Evolutionary conservation across 2,329 filamentous ascomycete species (phyloP), one percentile per base, ranked within the genome.

Genomic region (Aspergillus pseudonomiae): DNA sequence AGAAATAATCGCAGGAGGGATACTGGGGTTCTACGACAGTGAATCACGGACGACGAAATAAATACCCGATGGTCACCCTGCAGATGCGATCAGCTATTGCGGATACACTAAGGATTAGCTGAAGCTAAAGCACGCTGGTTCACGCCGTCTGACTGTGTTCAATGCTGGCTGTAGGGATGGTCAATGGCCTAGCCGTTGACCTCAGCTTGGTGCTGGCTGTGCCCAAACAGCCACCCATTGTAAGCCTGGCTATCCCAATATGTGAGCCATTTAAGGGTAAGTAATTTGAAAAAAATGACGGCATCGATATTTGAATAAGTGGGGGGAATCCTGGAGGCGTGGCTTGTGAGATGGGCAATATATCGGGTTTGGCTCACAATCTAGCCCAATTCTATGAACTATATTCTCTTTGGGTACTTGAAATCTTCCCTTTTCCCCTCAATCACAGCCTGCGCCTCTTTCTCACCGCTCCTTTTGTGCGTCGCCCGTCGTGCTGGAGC

Each of bases 121-220:
- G 58, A 59, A 53, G 46, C 24, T 54, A 32, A 41, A 54, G 48
- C 6, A 39, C 28, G 28, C 14, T 34, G 21, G 36, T 34, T 48
- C 36, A 21, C 46, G 48, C 19, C 24, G n/a, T 59, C 57, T 24
- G 52, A 59, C 14, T 26, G 46, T 28, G 45, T 30, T 26, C n/a
- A 32, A 53, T 14, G 21, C 28, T 30, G 32, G n/a, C 36, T 16
- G 16, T 28, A 26, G 48, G 34, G 24, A 43, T 39, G 46, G 14
- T 41, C 24, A 53, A 36, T 21, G 56, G 60, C 32, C 52, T 52
- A 57, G 45, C 43, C 57, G 28, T 57, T 45, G 45, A 60, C 26
- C 48, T 50, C 61, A 30, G 57, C 62, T 61, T 62, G 41, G 34
- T 56, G 45, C 28, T 46, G 58, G 39, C 30, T 57, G 46, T 53